Percentiles rank a stretch among this genome's conserved stretches.
These are phyloP conservation scores for Stachybotrys chlorohalonatus DNA, from an alignment of 2,329 filamentous ascomycete species.

Conservation along the genomic window DNA sequence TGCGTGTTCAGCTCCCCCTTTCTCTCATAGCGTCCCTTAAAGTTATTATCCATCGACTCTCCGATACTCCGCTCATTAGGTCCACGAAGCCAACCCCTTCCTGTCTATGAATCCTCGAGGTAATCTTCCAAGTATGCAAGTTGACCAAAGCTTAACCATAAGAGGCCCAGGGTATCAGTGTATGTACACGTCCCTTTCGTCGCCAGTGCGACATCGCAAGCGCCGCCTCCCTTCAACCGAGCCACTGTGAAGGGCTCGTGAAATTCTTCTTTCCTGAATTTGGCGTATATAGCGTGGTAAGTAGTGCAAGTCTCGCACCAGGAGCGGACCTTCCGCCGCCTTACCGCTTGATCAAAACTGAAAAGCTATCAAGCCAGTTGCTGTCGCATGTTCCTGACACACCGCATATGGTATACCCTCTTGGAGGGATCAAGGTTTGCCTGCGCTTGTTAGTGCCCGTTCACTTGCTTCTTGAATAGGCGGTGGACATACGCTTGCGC, in stretches of 20 bases:
- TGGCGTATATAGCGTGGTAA: background rate
- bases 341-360: conserved; percentile 53
- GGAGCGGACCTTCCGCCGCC: conserved; percentile 1
- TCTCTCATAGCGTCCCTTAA: no score
- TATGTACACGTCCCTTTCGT: background rate
- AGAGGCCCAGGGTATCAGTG: background rate
- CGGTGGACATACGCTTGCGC: conserved; percentile 65
- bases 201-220: background rate
- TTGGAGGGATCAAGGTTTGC: conserved; percentile 78
- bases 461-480: background rate
- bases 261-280: background rate
- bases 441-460: conserved; percentile 32
- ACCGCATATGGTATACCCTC: conserved; percentile 82
- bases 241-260: background rate
- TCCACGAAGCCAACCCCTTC: no score
- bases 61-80: no score
- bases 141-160: background rate
- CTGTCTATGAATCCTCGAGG: no score
- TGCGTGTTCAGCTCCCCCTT: no score
- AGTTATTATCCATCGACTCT: no score
- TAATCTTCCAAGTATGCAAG: background rate
- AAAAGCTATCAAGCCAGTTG: conserved; percentile 77
- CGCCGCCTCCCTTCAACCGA: background rate
- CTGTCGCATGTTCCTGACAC: conserved; percentile 68
- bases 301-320: conserved; percentile 6